Evolutionary conservation across 2,329 filamentous ascomycete species (phyloP).

Genomic region (Cercospora citrullina): DNA sequence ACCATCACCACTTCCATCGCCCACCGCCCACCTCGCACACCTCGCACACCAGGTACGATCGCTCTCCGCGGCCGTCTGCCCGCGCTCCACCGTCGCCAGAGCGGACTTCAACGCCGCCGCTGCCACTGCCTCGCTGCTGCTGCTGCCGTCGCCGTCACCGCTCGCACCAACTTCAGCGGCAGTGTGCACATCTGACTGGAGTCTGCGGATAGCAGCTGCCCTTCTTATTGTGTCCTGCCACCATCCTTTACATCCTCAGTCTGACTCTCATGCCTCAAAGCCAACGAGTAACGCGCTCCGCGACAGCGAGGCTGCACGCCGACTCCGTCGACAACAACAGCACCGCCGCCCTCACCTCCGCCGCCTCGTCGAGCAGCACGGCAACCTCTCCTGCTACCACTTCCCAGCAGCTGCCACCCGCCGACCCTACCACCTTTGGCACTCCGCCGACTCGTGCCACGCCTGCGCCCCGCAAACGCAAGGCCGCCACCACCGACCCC

Average conservation of each 20-base stretch:
- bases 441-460: constrained; percentile 52
- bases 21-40: constrained; percentile 8
- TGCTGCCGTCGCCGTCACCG: background rate
- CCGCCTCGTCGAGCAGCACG: constrained; percentile 34
- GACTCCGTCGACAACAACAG: constrained; percentile 21
- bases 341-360: constrained; percentile 41
- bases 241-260: constrained; percentile 10
- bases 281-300: constrained; percentile 30
- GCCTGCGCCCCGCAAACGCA: constrained; percentile 72
- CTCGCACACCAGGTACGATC: constrained; percentile 16
- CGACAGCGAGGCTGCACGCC: constrained; percentile 70
- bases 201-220: constrained; percentile 13
- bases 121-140: background rate
- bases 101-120: constrained; percentile 15
- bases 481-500: constrained; percentile 49
- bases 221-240: constrained; percentile 2
- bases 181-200: constrained; percentile 13
- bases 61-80: constrained; percentile 8
- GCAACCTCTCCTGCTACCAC: constrained; percentile 28
- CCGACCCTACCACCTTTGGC: constrained; percentile 34
- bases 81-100: constrained; percentile 7
- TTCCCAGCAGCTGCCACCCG: background rate
- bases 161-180: background rate
- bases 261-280: constrained; percentile 32
- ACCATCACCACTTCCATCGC: constrained; percentile 8